Base-by-base conservation (phyloP, 208 protist genomes). In the Trypanosoma rangeli region DNA sequence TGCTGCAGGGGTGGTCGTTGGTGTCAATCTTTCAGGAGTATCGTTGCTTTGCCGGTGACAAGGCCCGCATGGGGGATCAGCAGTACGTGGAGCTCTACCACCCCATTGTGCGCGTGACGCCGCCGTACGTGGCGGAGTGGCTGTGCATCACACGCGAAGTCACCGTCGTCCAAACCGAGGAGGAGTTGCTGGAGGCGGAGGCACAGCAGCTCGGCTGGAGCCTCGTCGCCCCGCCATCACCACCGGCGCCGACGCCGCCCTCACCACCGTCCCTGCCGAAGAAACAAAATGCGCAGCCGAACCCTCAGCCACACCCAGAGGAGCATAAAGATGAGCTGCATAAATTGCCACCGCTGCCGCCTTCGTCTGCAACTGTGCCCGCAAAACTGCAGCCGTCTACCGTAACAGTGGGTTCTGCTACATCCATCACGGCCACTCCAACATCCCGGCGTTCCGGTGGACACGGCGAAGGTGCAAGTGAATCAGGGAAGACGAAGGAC, bases 61-160 rank as follows among this genome's bases (percentile, higher is more conserved):
- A 98, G 80, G 95, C 86, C 0, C 84, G 97, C 28, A 84, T 97
- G 55, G 76, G 95, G 9, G 98, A 99, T 79, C 97, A 98, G 84
- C 97, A 98, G 73, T 99, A 98, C 81, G 96, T 99, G 20, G 98
- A 99, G 86, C 81, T 99, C 20, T 99, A 98, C 77, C 83, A 97
- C 54, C 89, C 92, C 15, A 87, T 92, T 61, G 70, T 97, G 33
- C 74, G 66, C 31, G 57, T 94, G 15, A 78, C 73, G 0, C 80
- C 84, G 15, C 82, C 85, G 3, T 84, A 90, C 56, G 81, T 94
- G 24, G 80, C 86, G 3, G 68, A 82, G 64, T 94, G 89, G 89
- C 62, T 94, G 5, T 76, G 68, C 57, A 59, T 83, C 31, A 84
- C 82, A 20, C 76, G 73, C 1, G 59, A 67, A 31, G 83, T 82